Percentiles rank a stretch among this genome's conserved stretches.
phyloP scores from a whole-genome alignment of 306 rosid species.

The Hylodesmum podocarpum region DNA sequence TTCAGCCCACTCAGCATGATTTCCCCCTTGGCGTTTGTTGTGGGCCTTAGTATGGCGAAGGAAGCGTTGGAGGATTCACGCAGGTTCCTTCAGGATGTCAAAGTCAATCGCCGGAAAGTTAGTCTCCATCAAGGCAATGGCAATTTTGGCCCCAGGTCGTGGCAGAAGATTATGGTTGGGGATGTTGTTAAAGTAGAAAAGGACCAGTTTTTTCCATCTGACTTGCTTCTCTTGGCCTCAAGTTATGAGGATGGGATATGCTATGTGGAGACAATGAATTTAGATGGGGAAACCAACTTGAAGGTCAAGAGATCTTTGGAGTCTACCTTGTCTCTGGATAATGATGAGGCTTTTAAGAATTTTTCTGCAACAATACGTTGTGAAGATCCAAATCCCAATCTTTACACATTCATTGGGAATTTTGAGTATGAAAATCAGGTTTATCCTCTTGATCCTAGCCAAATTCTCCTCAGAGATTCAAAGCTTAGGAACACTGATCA shows the following conservation, averaged over 20 bases:
- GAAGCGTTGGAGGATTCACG: conserved; percentile 93
- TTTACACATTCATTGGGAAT: conserved; percentile 88
- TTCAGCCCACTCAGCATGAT: conserved; percentile 78
- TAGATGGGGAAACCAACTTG: conserved; percentile 97
- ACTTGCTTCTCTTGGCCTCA: conserved; percentile 83
- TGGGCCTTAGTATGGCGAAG: conserved; percentile 98
- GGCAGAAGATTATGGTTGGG: conserved; percentile 85
- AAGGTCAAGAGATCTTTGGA: conserved; percentile 95
- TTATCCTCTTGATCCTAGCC: conserved; percentile 84
- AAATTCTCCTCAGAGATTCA: conserved; percentile 93
- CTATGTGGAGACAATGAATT: conserved; percentile 98
- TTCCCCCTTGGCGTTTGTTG: conserved; percentile 92
- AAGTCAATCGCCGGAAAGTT: conserved; percentile 74
- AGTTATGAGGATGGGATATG: conserved; percentile 97
- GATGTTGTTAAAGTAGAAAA: conserved; percentile 86
- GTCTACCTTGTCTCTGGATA: conserved; percentile 66
- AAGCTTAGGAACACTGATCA: conserved; percentile 90
- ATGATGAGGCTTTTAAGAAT: conserved; percentile 73
- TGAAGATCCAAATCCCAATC: conserved; percentile 95
- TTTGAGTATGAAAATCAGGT: conserved; percentile 70
- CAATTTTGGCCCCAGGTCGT: conserved; percentile 54
- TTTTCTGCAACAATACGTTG: conserved; percentile 67
- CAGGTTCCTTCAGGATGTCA: conserved; percentile 86
- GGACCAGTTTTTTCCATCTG: conserved; percentile 97
- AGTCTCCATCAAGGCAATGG: conserved; percentile 73